Evolutionary conservation across 352 stramenopile genomes (phyloP).

Genomic region (Thalassiosira mediterranea): DNA sequence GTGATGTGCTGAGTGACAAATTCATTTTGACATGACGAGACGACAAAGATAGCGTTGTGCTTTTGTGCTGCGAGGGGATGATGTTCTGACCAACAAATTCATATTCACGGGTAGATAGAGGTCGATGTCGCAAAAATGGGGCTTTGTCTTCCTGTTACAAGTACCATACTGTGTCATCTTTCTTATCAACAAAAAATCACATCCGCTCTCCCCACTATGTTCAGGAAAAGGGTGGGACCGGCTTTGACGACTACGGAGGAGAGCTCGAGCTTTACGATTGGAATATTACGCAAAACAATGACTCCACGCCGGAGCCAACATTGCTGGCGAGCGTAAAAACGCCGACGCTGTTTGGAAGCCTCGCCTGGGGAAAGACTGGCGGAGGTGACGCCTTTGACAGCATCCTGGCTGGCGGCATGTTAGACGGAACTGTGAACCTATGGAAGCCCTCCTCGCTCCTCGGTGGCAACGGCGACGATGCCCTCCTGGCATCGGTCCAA

Average conservation of each 20-base stretch:
- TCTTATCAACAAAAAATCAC: no score
- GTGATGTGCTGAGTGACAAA: no score
- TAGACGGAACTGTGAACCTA: conserved; percentile 94
- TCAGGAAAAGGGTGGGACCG: conserved; percentile 92
- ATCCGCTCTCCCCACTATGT: no score
- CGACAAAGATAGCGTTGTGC: no score
- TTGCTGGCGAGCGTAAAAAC: conserved; percentile 90
- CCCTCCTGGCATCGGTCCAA: conserved; percentile 38
- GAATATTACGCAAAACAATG: conserved; percentile 84
- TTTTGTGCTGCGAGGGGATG: no score
- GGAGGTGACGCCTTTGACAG: conserved; percentile 86
- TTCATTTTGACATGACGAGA: no score
- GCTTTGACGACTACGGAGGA: conserved; percentile 97
- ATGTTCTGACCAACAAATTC: no score
- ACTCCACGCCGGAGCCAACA: conserved; percentile 60
- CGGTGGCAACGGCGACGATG: not conserved
- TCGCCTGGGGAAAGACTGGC: conserved; percentile 92
- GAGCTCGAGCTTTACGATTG: conserved; percentile 95
- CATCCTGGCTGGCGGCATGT: conserved; percentile 95
- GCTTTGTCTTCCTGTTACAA: no score
- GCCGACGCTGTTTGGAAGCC: conserved; percentile 90
- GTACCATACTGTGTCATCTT: no score
- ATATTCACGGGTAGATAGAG: no score
- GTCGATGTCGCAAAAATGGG: no score
- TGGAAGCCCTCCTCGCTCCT: conserved; percentile 94